These are phyloP conservation scores for Ziziphus jujuba DNA, from an alignment of 306 rosid species.

Conservation along the genomic window DNA sequence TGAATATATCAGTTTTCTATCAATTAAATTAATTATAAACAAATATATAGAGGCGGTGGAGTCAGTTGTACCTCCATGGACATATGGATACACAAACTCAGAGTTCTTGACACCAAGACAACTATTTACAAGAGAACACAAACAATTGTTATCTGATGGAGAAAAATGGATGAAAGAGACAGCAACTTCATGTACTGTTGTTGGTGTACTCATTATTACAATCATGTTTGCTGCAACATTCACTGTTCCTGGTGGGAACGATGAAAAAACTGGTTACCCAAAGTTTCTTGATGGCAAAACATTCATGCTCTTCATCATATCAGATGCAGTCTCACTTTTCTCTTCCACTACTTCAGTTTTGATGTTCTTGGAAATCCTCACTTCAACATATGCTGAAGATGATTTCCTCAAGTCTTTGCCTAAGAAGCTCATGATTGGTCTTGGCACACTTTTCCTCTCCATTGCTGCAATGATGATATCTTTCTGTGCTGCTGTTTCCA, in stretches of 20 bases:
- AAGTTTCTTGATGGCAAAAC: not conserved
- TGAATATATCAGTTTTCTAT: conserved; percentile 35
- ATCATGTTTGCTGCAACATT: no score
- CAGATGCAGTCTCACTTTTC: conserved; percentile 36
- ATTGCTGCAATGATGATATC: conserved; percentile 42
- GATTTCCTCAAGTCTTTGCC: conserved; percentile 40
- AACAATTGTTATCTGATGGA: no score
- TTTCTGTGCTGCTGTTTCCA: conserved; percentile 34
- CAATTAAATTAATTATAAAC: no score
- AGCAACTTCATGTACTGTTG: no score
- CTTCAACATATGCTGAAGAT: conserved; percentile 37
- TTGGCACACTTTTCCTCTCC: conserved; percentile 35
- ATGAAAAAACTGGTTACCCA: not conserved
- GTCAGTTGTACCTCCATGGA: no score
- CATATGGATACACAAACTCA: no score
- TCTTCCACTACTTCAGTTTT: conserved; percentile 31
- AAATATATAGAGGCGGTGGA: no score
- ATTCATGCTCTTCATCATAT: conserved; percentile 18
- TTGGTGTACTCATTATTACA: no score
- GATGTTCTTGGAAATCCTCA: conserved; percentile 47
- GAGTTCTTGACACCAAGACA: no score
- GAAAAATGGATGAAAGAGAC: no score
- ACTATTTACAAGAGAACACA: no score
- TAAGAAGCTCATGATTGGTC: conserved; percentile 33
- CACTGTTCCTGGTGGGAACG: conserved; percentile 37